Evolutionary conservation across 2,329 filamentous ascomycete species (phyloP).

Genomic region (Alternaria postmessia): DNA sequence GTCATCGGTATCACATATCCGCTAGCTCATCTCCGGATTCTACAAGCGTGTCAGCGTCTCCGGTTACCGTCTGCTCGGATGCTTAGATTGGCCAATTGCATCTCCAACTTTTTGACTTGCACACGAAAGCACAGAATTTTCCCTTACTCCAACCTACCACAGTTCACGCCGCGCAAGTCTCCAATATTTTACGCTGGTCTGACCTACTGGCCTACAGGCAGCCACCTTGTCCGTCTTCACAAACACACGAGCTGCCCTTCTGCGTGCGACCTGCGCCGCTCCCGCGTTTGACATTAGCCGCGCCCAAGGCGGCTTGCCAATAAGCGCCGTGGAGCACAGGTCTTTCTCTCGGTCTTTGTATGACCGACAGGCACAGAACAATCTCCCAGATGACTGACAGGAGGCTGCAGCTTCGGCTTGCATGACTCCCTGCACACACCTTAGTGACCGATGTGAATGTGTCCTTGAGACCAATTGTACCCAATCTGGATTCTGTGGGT

Average conservation of each 20-base stretch:
- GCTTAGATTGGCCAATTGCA: constrained; percentile 16
- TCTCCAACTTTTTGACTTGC: neutral
- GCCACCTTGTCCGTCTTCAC: constrained; percentile 10
- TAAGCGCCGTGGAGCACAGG: constrained; percentile 14
- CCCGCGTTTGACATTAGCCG: constrained; percentile 29
- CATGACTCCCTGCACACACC: neutral
- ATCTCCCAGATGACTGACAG: constrained; percentile 10
- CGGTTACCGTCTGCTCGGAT: constrained; percentile 25
- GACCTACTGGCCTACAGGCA: constrained; percentile 5
- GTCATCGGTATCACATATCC: constrained; percentile 9
- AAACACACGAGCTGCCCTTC: constrained; percentile 5
- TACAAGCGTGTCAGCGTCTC: constrained; percentile 13
- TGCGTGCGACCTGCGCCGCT: constrained; percentile 18
- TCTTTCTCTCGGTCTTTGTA: constrained; percentile 6
- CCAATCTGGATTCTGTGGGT: neutral
- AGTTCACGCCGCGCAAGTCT: constrained; percentile 3
- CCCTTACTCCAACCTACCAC: constrained; percentile 10
- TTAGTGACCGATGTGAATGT: neutral
- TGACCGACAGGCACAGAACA: constrained; percentile 10
- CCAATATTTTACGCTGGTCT: neutral
- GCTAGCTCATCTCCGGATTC: constrained; percentile 21
- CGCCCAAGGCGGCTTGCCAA: constrained; percentile 18
- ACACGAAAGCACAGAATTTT: constrained; percentile 1
- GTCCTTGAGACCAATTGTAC: neutral
- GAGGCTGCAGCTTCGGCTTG: constrained; percentile 13